Conservation (phyloP, 257 asterid species). For the Scutellaria minor region DNA sequence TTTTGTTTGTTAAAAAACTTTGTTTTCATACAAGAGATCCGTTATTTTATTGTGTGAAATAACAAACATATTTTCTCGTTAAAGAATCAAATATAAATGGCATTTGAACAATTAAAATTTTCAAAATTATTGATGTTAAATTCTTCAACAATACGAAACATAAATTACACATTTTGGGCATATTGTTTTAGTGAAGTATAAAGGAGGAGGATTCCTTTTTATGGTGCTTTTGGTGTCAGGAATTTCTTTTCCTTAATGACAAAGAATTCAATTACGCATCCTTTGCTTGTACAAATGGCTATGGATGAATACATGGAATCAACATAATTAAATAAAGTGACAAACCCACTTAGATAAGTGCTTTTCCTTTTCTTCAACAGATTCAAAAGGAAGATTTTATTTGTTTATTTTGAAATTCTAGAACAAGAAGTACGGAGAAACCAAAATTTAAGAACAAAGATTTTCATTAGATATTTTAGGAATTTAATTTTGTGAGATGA, state of each 20-base stretch:
- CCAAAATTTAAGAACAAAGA: too few relatives aligned
- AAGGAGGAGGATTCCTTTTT: slow-evolving; percentile 32
- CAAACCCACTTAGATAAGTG: slow-evolving; percentile 29
- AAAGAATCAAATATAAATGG: too few relatives aligned
- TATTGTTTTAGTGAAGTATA: neutral
- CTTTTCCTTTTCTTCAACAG: slow-evolving; percentile 31
- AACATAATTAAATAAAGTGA: slow-evolving; percentile 19
- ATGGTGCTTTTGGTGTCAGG: slow-evolving; percentile 25
- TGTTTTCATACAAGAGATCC: too few relatives aligned
- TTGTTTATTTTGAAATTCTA: neutral
- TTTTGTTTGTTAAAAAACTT: too few relatives aligned
- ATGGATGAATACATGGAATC: slow-evolving; percentile 23
- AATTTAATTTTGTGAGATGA: too few relatives aligned
- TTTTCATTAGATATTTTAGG: too few relatives aligned
- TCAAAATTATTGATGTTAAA: neutral
- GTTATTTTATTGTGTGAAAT: too few relatives aligned
- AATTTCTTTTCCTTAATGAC: slow-evolving; percentile 35
- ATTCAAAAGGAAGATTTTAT: slow-evolving; percentile 17
- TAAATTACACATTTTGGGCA: neutral
- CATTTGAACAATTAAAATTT: neutral
- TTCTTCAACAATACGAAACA: neutral
- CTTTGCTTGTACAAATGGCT: slow-evolving; percentile 34
- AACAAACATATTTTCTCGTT: too few relatives aligned
- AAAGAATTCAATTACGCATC: slow-evolving; percentile 37
- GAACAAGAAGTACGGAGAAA: too few relatives aligned